A percentile compares a stretch with the other conserved stretches of the same genome.
Conservation (phyloP, 441 rosid species). For the Corymbia citriodora region DNA sequence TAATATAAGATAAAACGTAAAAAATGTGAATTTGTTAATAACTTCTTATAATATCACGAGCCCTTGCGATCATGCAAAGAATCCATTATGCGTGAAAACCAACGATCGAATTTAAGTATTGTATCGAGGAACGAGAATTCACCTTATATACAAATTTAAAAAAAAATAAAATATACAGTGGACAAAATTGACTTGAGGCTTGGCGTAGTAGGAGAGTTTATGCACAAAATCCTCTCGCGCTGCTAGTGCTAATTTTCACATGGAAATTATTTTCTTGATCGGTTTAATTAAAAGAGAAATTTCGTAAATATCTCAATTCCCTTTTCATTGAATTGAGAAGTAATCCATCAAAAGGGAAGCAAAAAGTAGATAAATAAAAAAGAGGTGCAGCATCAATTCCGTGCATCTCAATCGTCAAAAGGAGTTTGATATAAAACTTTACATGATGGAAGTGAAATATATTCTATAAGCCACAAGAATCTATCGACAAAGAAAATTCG, state of each 20-base stretch:
- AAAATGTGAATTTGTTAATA: neutral
- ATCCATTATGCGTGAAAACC: neutral
- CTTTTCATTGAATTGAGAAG: neutral
- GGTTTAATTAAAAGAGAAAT: neutral
- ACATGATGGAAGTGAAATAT: neutral
- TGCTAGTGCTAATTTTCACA: neutral
- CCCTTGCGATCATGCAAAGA: neutral
- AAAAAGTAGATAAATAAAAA: neutral
- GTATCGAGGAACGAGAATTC: neutral
- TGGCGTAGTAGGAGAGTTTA: neutral
- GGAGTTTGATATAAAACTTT: neutral
- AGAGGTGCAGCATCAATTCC: neutral
- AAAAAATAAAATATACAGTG: neutral
- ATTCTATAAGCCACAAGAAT: neutral
- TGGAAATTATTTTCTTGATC: neutral
- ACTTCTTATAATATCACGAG: neutral
- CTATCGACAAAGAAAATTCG: neutral
- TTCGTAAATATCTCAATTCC: neutral
- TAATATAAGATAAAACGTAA: neutral
- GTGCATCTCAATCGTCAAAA: neutral
- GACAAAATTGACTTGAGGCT: neutral
- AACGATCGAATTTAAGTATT: neutral
- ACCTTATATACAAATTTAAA: neutral
- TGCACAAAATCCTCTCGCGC: neutral
- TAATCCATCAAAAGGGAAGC: neutral